Conservation (phyloP, 1,284 basidiomycete genomes). For the Kwoniella shivajii region DNA sequence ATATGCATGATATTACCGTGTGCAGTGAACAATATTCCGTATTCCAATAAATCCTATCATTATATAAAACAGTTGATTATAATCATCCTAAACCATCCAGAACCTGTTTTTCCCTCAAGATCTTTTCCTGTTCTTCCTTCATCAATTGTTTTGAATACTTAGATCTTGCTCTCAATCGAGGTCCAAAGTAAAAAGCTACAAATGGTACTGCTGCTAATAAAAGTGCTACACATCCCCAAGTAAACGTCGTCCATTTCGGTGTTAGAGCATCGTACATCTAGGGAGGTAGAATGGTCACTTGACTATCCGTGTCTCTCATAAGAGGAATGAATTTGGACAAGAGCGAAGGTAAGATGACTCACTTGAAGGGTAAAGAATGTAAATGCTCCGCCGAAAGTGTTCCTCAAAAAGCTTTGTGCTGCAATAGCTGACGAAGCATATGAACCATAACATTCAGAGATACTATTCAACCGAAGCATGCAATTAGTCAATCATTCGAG, state of each 20-base stretch:
- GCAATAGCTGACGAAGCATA: constrained; percentile 30
- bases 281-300: too few relatives aligned
- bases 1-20: too few relatives aligned
- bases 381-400: constrained; percentile 31
- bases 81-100: constrained; percentile 13
- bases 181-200: constrained; percentile 43
- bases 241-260: constrained; percentile 26
- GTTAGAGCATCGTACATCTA: constrained; percentile 31
- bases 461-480: constrained; percentile 1
- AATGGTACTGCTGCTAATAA: constrained; percentile 45
- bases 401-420: constrained; percentile 33
- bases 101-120: constrained; percentile 28
- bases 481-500: background rate
- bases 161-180: constrained; percentile 39
- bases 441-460: constrained; percentile 34
- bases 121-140: constrained; percentile 41
- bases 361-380: constrained; percentile 27
- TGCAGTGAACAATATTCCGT: too few relatives aligned
- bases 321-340: background rate
- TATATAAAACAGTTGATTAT: too few relatives aligned
- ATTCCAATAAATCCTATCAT: too few relatives aligned
- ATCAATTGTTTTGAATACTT: constrained; percentile 44
- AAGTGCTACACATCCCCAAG: constrained; percentile 23
- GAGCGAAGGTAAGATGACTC: constrained; percentile 1
- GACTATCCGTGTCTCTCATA: background rate